Percentiles rank a stretch among this genome's conserved stretches.
These are phyloP conservation scores for Neurospora crassa DNA, from an alignment of 2,329 filamentous ascomycete species.

Conservation along the genomic window DNA sequence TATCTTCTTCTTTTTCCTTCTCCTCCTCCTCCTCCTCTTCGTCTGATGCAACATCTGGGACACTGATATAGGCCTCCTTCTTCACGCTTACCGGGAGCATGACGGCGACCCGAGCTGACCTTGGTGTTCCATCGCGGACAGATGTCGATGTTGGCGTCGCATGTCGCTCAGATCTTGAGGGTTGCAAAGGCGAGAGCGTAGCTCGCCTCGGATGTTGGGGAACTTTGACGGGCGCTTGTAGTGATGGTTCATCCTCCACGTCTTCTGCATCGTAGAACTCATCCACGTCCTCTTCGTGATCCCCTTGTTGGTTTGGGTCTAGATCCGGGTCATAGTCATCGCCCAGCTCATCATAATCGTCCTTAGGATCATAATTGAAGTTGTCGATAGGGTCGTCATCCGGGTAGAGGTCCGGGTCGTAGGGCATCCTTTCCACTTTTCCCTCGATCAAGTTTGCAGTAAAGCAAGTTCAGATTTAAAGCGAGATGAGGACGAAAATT, in stretches of 20 bases:
- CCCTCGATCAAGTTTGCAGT: not conserved
- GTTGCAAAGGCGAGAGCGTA: slow-evolving; percentile 10
- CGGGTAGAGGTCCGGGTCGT: slow-evolving; percentile 2
- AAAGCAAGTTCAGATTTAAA: not conserved
- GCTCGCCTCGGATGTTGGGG: not conserved
- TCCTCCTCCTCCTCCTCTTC: not conserved
- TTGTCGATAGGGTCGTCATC: not conserved
- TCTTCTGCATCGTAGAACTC: slow-evolving; percentile 1
- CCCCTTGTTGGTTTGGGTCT: not conserved
- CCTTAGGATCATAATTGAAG: slow-evolving; percentile 2
- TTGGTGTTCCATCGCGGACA: not conserved
- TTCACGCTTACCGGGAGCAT: slow-evolving; percentile 10
- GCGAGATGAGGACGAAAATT: not conserved
- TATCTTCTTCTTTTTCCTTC: not conserved
- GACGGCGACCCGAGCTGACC: slow-evolving; percentile 3
- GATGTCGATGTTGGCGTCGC: slow-evolving; percentile 1
- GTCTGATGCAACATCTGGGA: slow-evolving; percentile 1
- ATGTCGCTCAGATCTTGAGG: not conserved
- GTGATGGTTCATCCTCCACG: slow-evolving; percentile 4
- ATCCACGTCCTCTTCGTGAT: not conserved
- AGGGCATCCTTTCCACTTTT: slow-evolving; percentile 2
- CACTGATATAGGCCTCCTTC: not conserved
- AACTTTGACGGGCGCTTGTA: not conserved
- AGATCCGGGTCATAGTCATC: not conserved
- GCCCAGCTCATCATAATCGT: not conserved